Percentiles rank a stretch among this genome's conserved stretches.
Evolutionary conservation across 2,329 filamentous ascomycete genomes (phyloP).

Genomic region (Paecilomyces niveus): DNA sequence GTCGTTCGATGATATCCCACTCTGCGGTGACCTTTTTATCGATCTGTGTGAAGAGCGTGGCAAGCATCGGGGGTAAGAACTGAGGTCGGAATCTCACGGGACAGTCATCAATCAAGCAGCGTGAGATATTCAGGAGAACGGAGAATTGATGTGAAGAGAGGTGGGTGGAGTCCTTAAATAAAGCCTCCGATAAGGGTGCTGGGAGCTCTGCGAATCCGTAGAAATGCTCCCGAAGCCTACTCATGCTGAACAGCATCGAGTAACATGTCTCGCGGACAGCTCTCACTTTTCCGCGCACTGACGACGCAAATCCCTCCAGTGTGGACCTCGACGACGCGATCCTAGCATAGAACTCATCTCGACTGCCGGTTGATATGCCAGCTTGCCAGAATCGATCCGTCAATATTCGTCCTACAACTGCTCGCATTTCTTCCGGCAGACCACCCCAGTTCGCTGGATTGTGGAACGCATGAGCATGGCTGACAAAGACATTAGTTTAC

Average conservation of each 20-base stretch:
- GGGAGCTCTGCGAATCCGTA: conserved; percentile 85
- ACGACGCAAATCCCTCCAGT: conserved; percentile 88
- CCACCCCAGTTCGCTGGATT: conserved; percentile 77
- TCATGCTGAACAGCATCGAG: conserved; percentile 90
- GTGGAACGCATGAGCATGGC: conserved; percentile 85
- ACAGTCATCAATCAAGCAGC: conserved; percentile 86
- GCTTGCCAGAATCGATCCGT: conserved; percentile 98
- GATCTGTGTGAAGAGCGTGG: conserved; percentile 76
- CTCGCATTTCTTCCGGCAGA: conserved; percentile 66
- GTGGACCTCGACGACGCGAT: conserved; percentile 84
- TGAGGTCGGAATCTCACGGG: conserved; percentile 67
- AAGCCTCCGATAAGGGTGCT: conserved; percentile 69
- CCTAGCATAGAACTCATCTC: conserved; percentile 91
- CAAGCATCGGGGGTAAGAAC: conserved; percentile 79
- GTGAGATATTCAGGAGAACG: conserved; percentile 80
- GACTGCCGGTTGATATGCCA: conserved; percentile 89
- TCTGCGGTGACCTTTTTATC: conserved; percentile 80
- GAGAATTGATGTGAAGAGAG: conserved; percentile 90
- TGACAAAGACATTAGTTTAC: conserved; percentile 24
- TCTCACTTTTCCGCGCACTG: conserved; percentile 79
- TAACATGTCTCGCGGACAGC: conserved; percentile 91
- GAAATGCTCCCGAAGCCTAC: conserved; percentile 76
- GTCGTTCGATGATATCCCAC: conserved; percentile 67
- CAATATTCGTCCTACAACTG: conserved; percentile 72
- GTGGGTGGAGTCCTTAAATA: conserved; percentile 74